A percentile compares a stretch with the other conserved stretches of the same genome.
phyloP scores from a whole-genome alignment of 73 alveolate genomes.

The Blepharisma japonicum region DNA sequence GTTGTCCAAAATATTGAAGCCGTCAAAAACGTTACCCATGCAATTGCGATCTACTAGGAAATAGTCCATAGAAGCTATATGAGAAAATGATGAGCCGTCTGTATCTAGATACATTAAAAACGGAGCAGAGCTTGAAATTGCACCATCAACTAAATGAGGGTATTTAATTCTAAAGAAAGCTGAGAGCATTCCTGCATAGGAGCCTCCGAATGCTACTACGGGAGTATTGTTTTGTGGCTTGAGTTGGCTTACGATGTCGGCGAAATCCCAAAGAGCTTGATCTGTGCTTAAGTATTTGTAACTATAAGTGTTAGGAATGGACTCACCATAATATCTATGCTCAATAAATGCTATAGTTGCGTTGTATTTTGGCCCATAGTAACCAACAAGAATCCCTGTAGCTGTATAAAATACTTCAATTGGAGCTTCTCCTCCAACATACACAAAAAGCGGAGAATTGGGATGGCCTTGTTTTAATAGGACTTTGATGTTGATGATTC shows the following conservation, averaged over 20 bases:
- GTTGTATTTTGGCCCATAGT: constrained; percentile 25
- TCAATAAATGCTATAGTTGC: constrained; percentile 31
- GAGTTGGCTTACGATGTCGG: constrained; percentile 11
- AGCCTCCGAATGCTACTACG: constrained; percentile 66
- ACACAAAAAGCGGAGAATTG: too few relatives aligned
- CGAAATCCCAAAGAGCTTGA: constrained; percentile 38
- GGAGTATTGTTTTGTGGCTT: constrained; percentile 9
- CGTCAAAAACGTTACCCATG: too few relatives aligned
- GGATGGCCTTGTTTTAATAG: too few relatives aligned
- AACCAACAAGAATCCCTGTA: too few relatives aligned
- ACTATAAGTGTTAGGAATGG: constrained; percentile 28
- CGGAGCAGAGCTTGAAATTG: constrained; percentile 71
- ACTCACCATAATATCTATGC: constrained; percentile 34
- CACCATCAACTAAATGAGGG: constrained; percentile 65
- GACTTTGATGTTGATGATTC: too few relatives aligned
- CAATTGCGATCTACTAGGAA: too few relatives aligned
- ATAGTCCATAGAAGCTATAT: too few relatives aligned
- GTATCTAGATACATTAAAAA: constrained; percentile 23
- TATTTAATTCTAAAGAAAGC: constrained; percentile 72
- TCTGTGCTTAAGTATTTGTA: constrained; percentile 30
- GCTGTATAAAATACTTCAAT: too few relatives aligned
- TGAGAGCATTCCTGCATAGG: constrained; percentile 77
- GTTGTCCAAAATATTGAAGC: too few relatives aligned
- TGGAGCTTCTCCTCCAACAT: too few relatives aligned
- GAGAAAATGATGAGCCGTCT: too few relatives aligned